Conservation (phyloP, 1,139 yeast species). For the Pneumocystis murina region DNA sequence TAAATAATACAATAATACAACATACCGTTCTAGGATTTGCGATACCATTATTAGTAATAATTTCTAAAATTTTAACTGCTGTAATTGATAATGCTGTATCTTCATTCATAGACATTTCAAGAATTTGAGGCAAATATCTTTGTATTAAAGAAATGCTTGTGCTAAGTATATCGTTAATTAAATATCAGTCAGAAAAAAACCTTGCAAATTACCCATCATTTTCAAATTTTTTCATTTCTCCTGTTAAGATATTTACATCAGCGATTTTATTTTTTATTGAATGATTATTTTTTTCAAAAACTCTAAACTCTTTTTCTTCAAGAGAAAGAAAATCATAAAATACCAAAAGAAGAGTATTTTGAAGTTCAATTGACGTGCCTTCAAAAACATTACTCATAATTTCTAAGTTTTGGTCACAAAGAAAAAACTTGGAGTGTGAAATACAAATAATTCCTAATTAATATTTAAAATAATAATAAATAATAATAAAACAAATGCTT, state of each 20-base stretch:
- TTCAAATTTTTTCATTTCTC: neutral
- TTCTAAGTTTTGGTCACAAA: conserved; percentile 37
- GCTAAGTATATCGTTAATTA: conserved; percentile 2
- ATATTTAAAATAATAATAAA: neutral
- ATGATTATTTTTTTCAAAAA: conserved; percentile 22
- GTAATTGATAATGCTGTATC: conserved; percentile 33
- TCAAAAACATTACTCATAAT: conserved; percentile 37
- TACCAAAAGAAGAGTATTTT: conserved; percentile 39
- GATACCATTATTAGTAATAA: conserved; percentile 48
- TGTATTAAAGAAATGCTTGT: conserved; percentile 60
- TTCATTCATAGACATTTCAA: conserved; percentile 35
- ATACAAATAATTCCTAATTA: conserved; percentile 36
- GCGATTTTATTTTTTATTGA: conserved; percentile 16
- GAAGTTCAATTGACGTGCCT: conserved; percentile 23
- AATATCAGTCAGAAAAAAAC: neutral
- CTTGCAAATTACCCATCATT: neutral
- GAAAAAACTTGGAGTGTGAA: conserved; percentile 46
- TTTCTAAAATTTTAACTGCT: conserved; percentile 40
- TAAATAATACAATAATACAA: neutral
- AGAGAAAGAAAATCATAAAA: conserved; percentile 36
- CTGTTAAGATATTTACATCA: neutral
- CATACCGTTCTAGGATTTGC: conserved; percentile 45
- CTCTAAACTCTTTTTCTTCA: conserved; percentile 34
- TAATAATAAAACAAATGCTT: neutral
- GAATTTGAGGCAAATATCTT: conserved; percentile 37